Evolutionary conservation across 306 rosid species (phyloP).

Genomic region (Trifolium subterraneum): DNA sequence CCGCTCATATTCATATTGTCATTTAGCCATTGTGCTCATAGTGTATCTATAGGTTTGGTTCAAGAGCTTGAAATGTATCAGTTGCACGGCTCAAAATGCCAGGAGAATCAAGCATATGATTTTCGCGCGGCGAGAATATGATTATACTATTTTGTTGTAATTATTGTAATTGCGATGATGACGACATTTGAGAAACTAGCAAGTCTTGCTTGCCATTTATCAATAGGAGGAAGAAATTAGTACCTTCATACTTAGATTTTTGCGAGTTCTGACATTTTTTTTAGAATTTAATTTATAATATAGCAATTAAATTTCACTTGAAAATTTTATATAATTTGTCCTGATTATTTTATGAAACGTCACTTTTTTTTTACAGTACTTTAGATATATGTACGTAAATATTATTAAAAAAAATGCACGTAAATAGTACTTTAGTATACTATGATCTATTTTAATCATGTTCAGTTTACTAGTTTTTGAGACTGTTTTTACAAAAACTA

Average conservation of each 20-base stretch:
- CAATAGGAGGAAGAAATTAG: not conserved
- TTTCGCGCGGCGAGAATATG: not conserved
- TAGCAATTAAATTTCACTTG: not conserved
- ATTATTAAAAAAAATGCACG: too few relatives aligned
- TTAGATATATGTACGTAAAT: too few relatives aligned
- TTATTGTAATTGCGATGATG: constrained; percentile 32
- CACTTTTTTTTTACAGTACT: too few relatives aligned
- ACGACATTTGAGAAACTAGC: not conserved
- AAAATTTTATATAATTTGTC: too few relatives aligned
- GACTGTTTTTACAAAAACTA: too few relatives aligned
- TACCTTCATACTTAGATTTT: not conserved
- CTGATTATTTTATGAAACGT: not conserved
- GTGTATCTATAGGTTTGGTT: constrained; percentile 17
- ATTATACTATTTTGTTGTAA: constrained; percentile 31
- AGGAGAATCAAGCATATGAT: constrained; percentile 10
- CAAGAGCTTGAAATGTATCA: constrained; percentile 26
- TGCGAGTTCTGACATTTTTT: not conserved
- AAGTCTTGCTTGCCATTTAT: not conserved
- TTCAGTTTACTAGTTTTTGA: too few relatives aligned
- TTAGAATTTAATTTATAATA: not conserved
- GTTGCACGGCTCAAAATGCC: constrained; percentile 17
- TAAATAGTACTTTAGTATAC: too few relatives aligned
- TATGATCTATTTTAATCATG: too few relatives aligned
- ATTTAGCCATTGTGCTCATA: constrained; percentile 23
- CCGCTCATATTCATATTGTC: constrained; percentile 6